Evolutionary conservation across 192 early-diverging fungal genomes (phyloP), one percentile per base, ranked within the genome.

Genomic region (Coemansia sp.): DNA sequence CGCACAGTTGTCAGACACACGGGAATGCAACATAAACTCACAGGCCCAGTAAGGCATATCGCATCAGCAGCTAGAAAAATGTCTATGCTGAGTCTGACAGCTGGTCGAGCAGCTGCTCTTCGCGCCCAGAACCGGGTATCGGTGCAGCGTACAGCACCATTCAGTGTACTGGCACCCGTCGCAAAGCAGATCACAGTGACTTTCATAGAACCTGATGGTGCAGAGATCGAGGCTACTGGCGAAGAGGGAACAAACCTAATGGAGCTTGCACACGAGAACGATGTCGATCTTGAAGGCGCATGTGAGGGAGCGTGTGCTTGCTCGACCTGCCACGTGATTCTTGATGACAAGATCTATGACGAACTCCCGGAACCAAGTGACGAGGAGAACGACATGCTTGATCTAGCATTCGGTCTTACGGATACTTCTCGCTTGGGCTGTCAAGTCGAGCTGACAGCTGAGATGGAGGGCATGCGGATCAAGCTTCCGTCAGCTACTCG

Each of bases 381-480:
- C 74, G 96, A 98, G 70, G 96, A 98, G 64, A 95, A 97, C 69
- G 96, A 98, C 75, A 97, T 98, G 95, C 75, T 98, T 45, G 96
- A 98, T 83, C 68, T 98, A 67, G 95, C 95, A 15, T 98, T 95
- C 85, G 95, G 93, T 12, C 84, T 97, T 62, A 95, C 95, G 12
- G 94, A 97, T 52, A 98, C 95, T 85, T 96, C 95, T 37, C 86
- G 96, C 20, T 83, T 98, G 59, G 96, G 96, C 15, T 98, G 96
- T 75, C 96, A 98, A 71, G 87, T 97, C 15, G 64, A 83, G 37
- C 90, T 98, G 88, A 84, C 77, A 34, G 84, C 92, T 33, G 92
- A 95, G 8, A 75, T 98, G 72, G 92, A 94, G 64, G 96, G 94
- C 7, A 86, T 95, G 67, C 92, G 86, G 18, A 92, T 94, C 58